Evolutionary conservation across 345 rosid species (phyloP).

Genomic region (Citrus australasica): DNA sequence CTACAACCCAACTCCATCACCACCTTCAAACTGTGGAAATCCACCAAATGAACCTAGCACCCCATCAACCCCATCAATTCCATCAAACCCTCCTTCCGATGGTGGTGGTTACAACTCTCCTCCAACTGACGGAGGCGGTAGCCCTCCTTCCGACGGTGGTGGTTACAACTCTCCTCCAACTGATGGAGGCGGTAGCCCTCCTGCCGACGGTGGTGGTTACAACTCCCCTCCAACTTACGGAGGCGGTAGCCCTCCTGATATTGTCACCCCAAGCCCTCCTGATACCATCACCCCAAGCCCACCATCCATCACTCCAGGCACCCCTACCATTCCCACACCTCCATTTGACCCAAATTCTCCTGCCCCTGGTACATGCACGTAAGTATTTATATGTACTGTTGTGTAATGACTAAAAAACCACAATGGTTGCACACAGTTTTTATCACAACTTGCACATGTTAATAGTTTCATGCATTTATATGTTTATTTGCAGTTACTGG

Average conservation of each 20-base stretch:
- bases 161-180: constrained; percentile 39
- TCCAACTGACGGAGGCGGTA: constrained; percentile 31
- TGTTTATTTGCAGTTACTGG: constrained; percentile 67
- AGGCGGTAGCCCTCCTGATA: background rate
- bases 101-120: constrained; percentile 51
- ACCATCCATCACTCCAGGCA: constrained; percentile 41
- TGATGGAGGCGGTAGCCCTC: constrained; percentile 7
- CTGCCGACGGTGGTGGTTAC: too few relatives aligned
- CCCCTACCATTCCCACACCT: constrained; percentile 49
- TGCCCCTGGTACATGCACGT: constrained; percentile 80
- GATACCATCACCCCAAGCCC: constrained; percentile 32
- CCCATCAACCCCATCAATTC: constrained; percentile 37
- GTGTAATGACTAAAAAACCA: background rate
- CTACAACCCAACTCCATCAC: constrained; percentile 39
- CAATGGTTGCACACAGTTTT: too few relatives aligned
- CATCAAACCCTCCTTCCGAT: constrained; percentile 50
- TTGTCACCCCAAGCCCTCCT: constrained; percentile 9
- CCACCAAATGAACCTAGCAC: constrained; percentile 36
- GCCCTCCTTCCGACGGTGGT: too few relatives aligned
- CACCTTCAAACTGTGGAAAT: constrained; percentile 29
- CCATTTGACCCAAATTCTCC: constrained; percentile 77
- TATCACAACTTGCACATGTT: background rate
- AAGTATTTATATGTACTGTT: constrained; percentile 20
- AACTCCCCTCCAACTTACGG: constrained; percentile 42
- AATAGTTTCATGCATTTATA: background rate